A percentile compares a stretch with the other conserved stretches of the same genome.
These are phyloP conservation scores for Phellinidium pouzarii DNA, from an alignment of 1,284 basidiomycete species.

Conservation along the genomic window DNA sequence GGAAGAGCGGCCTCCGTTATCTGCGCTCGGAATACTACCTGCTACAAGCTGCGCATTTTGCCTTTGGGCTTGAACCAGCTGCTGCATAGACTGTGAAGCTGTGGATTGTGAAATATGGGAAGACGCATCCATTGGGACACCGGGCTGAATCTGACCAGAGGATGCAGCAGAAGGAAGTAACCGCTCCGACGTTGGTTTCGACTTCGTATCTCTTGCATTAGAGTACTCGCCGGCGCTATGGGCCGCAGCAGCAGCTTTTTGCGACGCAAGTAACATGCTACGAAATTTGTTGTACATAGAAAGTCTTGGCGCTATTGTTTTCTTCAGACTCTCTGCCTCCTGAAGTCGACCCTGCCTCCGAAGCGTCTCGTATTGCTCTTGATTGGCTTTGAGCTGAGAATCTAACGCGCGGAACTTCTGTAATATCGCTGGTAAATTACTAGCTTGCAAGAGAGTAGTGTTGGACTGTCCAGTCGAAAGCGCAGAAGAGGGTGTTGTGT, in stretches of 20 bases:
- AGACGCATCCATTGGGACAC: constrained; percentile 1
- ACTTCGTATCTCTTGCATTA: constrained; percentile 1
- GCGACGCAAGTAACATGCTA: background rate
- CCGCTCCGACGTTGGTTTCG: background rate
- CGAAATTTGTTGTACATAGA: background rate
- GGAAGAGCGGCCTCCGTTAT: constrained; percentile 9
- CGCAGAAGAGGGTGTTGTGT: background rate
- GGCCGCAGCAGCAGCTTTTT: background rate
- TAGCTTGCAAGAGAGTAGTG: background rate
- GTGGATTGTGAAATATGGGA: background rate
- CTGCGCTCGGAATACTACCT: constrained; percentile 19
- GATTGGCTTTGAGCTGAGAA: constrained; percentile 1
- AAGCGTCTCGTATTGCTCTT: background rate
- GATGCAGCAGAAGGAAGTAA: constrained; percentile 1
- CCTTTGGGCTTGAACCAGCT: constrained; percentile 7
- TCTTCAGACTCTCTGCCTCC: constrained; percentile 9
- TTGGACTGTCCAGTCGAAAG: background rate
- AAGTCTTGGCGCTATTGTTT: background rate
- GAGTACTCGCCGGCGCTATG: background rate
- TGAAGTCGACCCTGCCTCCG: constrained; percentile 4
- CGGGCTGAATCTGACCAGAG: constrained; percentile 1
- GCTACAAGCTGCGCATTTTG: constrained; percentile 7
- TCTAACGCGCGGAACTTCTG: constrained; percentile 3
- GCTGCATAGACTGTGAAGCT: constrained; percentile 4
- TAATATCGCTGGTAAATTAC: background rate